These are phyloP conservation scores for Alternaria dauci DNA, from an alignment of 2,329 filamentous ascomycete species.

Conservation along the genomic window DNA sequence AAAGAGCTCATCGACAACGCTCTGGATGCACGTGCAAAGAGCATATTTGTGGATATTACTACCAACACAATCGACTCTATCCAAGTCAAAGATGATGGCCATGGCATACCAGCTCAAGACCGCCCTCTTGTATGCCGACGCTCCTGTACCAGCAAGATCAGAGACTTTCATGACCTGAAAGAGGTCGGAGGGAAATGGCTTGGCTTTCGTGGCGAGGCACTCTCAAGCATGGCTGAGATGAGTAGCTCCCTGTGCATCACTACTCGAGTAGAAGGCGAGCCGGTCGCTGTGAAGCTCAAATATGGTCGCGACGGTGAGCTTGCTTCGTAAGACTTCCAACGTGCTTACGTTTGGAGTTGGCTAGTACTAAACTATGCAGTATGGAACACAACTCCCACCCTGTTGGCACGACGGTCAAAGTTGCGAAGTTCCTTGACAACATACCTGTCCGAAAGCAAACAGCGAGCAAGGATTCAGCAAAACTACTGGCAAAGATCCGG, in stretches of 20 bases:
- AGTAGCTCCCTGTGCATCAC: conserved; percentile 66
- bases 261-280: conserved; percentile 69
- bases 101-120: conserved; percentile 71
- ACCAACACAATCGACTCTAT: conserved; percentile 73
- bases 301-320: conserved; percentile 62
- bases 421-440: conserved; percentile 65
- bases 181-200: conserved; percentile 66
- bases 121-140: conserved; percentile 68
- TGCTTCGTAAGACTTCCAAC: conserved; percentile 44
- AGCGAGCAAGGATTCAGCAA: conserved; percentile 65
- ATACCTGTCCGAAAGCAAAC: conserved; percentile 71
- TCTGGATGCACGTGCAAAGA: conserved; percentile 74
- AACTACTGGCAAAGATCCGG: conserved; percentile 66
- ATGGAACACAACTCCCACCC: conserved; percentile 60
- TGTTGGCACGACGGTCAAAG: conserved; percentile 73
- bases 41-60: conserved; percentile 70
- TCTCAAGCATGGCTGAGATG: conserved; percentile 71
- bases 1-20: conserved; percentile 83
- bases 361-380: conserved; percentile 26
- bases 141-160: conserved; percentile 79
- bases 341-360: not conserved
- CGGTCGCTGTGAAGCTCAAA: conserved; percentile 63
- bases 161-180: conserved; percentile 68
- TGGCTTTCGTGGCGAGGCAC: conserved; percentile 79
- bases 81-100: conserved; percentile 72